phyloP scores from a whole-genome alignment of 257 asterid genomes.

The Solanum etuberosum region DNA sequence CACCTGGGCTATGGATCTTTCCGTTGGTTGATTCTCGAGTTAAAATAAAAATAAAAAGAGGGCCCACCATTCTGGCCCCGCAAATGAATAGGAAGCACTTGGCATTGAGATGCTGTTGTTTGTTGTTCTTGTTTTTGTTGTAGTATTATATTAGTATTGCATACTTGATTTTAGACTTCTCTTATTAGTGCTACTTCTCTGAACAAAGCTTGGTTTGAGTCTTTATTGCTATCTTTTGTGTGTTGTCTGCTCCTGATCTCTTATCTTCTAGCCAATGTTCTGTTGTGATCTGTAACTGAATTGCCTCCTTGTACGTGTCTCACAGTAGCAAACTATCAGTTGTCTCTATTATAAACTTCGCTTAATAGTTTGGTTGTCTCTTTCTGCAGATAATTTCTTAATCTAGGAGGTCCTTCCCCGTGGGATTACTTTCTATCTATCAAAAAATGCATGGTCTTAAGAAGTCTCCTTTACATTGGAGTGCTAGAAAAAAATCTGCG shows the following conservation, averaged over 20 bases:
- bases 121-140: neutral
- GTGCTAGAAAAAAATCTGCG: constrained; percentile 32
- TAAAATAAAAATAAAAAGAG: neutral
- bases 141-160: neutral
- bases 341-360: neutral
- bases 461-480: constrained; percentile 48
- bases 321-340: neutral
- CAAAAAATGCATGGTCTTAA: constrained; percentile 52
- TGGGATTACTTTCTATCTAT: neutral
- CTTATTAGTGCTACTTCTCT: neutral
- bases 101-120: neutral
- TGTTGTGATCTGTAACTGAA: neutral
- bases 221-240: neutral
- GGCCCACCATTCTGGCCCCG: neutral
- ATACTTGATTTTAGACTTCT: neutral
- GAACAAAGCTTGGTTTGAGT: neutral
- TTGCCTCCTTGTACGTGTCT: neutral
- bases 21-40: neutral
- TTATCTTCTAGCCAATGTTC: neutral
- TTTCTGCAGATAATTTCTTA: neutral
- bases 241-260: neutral
- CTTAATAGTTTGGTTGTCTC: neutral
- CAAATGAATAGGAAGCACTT: neutral
- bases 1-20: neutral
- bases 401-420: neutral